Percentiles rank a stretch among this genome's conserved stretches.
These are phyloP conservation scores for Solanum pimpinellifolium DNA, from an alignment of 257 asterid genomes.

Conservation along the genomic window DNA sequence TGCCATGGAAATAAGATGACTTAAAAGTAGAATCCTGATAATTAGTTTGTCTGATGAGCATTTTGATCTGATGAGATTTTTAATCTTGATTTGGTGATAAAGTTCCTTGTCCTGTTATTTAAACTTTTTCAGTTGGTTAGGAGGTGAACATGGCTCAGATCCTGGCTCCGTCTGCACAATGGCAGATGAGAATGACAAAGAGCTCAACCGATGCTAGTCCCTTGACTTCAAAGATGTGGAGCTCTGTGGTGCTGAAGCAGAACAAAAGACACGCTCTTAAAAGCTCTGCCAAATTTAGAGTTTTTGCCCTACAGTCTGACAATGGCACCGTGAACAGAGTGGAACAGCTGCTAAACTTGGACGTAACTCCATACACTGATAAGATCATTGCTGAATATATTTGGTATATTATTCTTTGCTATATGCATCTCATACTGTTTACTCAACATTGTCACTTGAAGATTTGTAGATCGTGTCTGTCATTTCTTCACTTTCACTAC, in stretches of 20 bases:
- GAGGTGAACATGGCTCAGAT: slow-evolving; percentile 77
- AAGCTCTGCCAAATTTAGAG: slow-evolving; percentile 54
- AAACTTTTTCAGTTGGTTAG: slow-evolving; percentile 12
- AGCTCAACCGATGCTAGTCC: slow-evolving; percentile 44
- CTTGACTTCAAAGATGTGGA: slow-evolving; percentile 58
- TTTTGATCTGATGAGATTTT: not conserved
- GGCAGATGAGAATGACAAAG: slow-evolving; percentile 78
- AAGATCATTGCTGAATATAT: slow-evolving; percentile 91
- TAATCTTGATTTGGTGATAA: not conserved
- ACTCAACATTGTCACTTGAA: not conserved
- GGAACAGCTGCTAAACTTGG: slow-evolving; percentile 84
- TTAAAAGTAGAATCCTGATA: not conserved
- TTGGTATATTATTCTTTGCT: slow-evolving; percentile 33
- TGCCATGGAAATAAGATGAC: not conserved
- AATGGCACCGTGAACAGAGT: slow-evolving; percentile 69
- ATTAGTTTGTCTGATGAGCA: not conserved
- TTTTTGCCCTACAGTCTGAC: slow-evolving; percentile 46
- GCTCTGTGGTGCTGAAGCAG: slow-evolving; percentile 57
- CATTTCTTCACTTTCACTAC: not conserved
- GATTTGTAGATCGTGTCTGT: not conserved
- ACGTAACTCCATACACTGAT: slow-evolving; percentile 67
- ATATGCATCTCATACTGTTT: not conserved
- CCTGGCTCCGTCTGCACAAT: slow-evolving; percentile 89
- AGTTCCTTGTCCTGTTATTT: not conserved
- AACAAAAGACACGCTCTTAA: slow-evolving; percentile 43